Evolutionary conservation across 345 rosid genomes (phyloP), one percentile per base, ranked within the genome.

Genomic region (Dovyalis caffra): DNA sequence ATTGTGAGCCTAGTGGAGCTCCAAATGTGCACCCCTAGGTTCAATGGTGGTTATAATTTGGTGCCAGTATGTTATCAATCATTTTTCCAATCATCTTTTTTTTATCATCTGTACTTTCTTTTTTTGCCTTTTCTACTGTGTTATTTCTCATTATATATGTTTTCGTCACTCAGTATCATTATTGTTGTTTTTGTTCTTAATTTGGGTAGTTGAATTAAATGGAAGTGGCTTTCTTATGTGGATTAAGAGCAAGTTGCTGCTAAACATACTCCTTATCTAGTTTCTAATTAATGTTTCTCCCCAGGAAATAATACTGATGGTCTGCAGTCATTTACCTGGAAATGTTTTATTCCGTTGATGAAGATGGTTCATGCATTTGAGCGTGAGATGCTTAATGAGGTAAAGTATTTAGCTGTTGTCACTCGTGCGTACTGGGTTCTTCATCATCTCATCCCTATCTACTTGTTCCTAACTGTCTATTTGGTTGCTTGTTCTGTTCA

Each of bases 321-420:
- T 66, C 57, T 92, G 74, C 85, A 75, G 76, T 83, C 84, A 43
- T 92, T 89, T 85, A 79, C 85, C 58, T 83, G 95, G 94, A 87
- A 80, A 77, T 81, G 85, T 68, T 91, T 91, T 82, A 78, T 95
- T 82, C 97, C 97, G 1, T 57, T 90, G 34, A 77, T 88, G 89
- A 88, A 82, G 85, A 86, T 82, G 86, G 84, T 78, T 45, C 88
- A 86, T 68, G 80, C 83, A 38, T 86, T 86, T 78, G 97, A 91
- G 49, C 80, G 85, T 73, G 94, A 89, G 78, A 68, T 90, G 80
- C 84, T 90, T 77, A 92, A 88, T 82, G 85, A 85, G 97, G 97
- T 95, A 78, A 67, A 72, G 32, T 64, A 6, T 32, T 35, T n/a
- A 49, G 75, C 49, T 75, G 64, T 69, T 63, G 20, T 69, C 35